A percentile compares a stretch with the other conserved stretches of the same genome.
Evolutionary conservation across 1,139 yeast species (phyloP).

Genomic region (Trichomonascaceae sp.): DNA sequence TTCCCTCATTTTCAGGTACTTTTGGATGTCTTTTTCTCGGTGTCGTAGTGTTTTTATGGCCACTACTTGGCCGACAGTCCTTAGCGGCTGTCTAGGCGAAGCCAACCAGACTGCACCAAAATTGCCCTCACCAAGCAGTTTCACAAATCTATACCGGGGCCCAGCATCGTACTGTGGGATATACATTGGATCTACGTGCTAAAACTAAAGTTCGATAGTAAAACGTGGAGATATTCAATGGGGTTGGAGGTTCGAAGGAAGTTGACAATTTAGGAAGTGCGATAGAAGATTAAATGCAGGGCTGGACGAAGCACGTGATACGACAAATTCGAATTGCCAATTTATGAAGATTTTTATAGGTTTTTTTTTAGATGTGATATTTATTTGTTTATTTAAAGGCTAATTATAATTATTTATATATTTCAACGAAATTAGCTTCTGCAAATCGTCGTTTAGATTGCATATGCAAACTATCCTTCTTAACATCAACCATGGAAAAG

Average conservation of each 20-base stretch:
- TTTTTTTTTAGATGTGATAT: no score
- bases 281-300: background rate
- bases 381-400: background rate
- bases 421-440: no score
- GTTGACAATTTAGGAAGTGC: background rate
- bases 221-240: background rate
- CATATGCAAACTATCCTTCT: background rate
- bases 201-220: background rate
- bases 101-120: conserved; percentile 13
- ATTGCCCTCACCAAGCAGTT: conserved; percentile 9
- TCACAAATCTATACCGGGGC: background rate
- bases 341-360: background rate
- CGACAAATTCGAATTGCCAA: background rate
- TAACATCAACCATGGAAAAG: conserved; percentile 4
- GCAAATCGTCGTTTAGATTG: no score
- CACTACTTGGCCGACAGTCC: conserved; percentile 34
- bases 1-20: conserved; percentile 66
- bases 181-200: background rate
- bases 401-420: no score
- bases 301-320: background rate
- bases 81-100: background rate
- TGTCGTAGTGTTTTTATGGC: conserved; percentile 81
- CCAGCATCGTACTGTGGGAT: background rate
- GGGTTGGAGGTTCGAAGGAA: background rate
- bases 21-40: conserved; percentile 43